These are phyloP conservation scores for Xylaria nigripes DNA, from an alignment of 495 filamentous ascomycete species.

Conservation along the genomic window DNA sequence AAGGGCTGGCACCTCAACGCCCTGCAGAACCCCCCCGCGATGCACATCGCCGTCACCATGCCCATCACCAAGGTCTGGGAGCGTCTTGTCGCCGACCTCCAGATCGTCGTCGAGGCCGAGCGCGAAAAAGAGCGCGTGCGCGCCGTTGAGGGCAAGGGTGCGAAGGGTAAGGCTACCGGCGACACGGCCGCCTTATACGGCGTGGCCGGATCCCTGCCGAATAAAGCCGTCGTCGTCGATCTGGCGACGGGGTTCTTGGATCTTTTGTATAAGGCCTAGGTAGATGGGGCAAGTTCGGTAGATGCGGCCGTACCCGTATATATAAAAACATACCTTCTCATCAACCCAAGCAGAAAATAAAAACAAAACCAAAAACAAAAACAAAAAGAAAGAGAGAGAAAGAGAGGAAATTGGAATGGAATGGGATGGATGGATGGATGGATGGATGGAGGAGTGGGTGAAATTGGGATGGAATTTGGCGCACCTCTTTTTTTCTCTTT, in stretches of 20 bases:
- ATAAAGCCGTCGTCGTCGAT: conserved; percentile 89
- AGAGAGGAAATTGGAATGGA: too few relatives aligned
- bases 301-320: too few relatives aligned
- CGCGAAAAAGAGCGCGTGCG: conserved; percentile 57
- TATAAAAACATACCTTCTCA: too few relatives aligned
- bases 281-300: too few relatives aligned
- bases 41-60: conserved; percentile 91
- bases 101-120: conserved; percentile 69
- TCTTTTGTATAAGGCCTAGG: conserved; percentile 77
- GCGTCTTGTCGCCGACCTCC: conserved; percentile 65
- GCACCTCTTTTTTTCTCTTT: too few relatives aligned
- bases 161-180: conserved; percentile 53
- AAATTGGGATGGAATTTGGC: too few relatives aligned
- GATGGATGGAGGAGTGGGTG: too few relatives aligned
- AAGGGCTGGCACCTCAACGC: conserved; percentile 96
- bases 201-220: conserved; percentile 87
- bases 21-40: conserved; percentile 82
- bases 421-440: too few relatives aligned
- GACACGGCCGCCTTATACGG: conserved; percentile 90
- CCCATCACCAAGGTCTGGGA: conserved; percentile 78
- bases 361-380: too few relatives aligned
- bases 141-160: conserved; percentile 64
- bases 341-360: too few relatives aligned
- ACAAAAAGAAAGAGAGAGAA: neutral
- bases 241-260: conserved; percentile 89